Evolutionary conservation across 1,284 basidiomycete genomes (phyloP).

Genomic region (Psilocybe mexicana): DNA sequence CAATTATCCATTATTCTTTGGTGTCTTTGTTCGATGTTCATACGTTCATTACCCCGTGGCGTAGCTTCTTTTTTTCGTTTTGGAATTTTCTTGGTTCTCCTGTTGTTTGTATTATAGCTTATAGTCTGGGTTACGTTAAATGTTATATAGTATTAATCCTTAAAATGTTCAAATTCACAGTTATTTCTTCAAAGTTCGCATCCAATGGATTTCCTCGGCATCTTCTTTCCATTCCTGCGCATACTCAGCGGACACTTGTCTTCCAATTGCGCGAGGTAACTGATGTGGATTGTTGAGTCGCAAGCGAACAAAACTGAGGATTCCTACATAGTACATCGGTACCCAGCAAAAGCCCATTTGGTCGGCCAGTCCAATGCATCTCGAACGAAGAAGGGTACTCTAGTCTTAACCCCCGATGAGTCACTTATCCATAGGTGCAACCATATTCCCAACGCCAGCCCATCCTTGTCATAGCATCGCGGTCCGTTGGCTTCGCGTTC

Average conservation of each 20-base stretch:
- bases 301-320: constrained; percentile 93
- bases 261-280: constrained; percentile 93
- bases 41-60: no score
- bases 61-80: no score
- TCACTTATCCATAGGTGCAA: constrained; percentile 99
- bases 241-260: constrained; percentile 93
- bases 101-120: no score
- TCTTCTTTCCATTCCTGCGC: constrained; percentile 97
- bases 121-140: no score
- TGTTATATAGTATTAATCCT: constrained; percentile 73
- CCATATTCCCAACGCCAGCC: constrained; percentile 94
- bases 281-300: constrained; percentile 99
- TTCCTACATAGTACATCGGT: constrained; percentile 99
- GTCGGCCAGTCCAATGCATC: constrained; percentile 92
- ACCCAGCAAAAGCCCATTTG: constrained; percentile 96
- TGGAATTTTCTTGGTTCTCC: no score
- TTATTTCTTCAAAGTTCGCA: constrained; percentile 98
- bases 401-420: constrained; percentile 96
- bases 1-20: no score
- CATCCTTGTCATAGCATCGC: constrained; percentile 77
- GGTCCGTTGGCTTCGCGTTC: constrained; percentile 90
- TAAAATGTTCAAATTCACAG: constrained; percentile 96
- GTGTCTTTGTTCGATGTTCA: no score
- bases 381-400: constrained; percentile 70
- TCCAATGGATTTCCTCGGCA: constrained; percentile 95